Conservation (phyloP, 23 red algal species). For the Gracilaria domingensis region DNA sequence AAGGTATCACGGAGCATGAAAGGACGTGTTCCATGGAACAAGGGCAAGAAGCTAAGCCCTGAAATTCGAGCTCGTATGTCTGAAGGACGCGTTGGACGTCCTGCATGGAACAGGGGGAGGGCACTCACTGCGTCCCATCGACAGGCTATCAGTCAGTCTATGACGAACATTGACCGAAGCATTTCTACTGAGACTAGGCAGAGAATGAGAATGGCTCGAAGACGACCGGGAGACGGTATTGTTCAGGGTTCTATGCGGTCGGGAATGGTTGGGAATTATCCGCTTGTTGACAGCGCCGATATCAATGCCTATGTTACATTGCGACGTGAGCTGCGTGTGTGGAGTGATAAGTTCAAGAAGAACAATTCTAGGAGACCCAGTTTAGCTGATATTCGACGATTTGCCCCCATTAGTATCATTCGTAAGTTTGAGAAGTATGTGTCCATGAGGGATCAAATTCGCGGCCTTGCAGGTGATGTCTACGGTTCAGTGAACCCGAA, state of each 20-base stretch:
- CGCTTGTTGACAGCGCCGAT: conserved; percentile 70
- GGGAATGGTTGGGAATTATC: conserved; percentile 22
- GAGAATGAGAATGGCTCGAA: conserved; percentile 77
- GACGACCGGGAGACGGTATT: conserved; percentile 62
- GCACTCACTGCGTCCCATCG: conserved; percentile 66
- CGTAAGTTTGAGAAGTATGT: conserved; percentile 95
- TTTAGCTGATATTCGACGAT: conserved; percentile 83
- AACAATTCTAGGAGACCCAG: conserved; percentile 76
- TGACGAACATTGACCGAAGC: neutral
- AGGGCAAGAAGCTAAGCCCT: conserved; percentile 88
- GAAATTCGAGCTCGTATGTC: conserved; percentile 92
- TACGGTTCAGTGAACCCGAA: conserved; percentile 75
- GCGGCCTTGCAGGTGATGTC: conserved; percentile 91
- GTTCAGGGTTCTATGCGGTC: conserved; percentile 25
- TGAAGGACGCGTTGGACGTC: conserved; percentile 51
- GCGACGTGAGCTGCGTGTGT: conserved; percentile 78
- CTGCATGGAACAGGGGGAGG: conserved; percentile 90
- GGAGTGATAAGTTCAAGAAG: conserved; percentile 78
- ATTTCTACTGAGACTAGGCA: conserved; percentile 59
- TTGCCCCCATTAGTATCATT: conserved; percentile 66
- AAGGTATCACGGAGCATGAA: conserved; percentile 72
- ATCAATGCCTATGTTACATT: conserved; percentile 91
- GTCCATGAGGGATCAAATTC: conserved; percentile 77
- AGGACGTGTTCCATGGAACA: conserved; percentile 90
- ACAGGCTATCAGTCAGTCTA: conserved; percentile 47